Base-by-base conservation (phyloP, 2,329 filamentous ascomycete species). In the Aspergillus pseudoterreus region DNA sequence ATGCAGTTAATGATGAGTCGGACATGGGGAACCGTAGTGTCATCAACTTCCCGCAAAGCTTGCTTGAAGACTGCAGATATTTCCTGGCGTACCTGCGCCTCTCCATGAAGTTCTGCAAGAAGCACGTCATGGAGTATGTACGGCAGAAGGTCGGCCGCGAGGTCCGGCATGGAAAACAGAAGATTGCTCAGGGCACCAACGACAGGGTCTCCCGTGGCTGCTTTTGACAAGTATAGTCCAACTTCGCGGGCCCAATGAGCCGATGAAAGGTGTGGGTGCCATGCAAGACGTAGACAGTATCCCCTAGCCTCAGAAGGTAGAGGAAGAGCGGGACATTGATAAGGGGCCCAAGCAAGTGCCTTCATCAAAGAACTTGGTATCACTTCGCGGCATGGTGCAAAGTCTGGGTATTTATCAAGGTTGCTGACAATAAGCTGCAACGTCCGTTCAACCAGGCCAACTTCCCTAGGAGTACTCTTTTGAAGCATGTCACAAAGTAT, bases 41-140 rank as follows among this genome's bases (percentile, higher is more conserved):
- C 61, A 15, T 56, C 45, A 50, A 53, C 73, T 69, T 55, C 70
- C 2, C 72, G 71, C 33, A 97, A 81, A 78, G 87, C 90, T 9
- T 75, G 71, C 33, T 78, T 82, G 52, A 88, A 78, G 2, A 84
- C 78, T 9, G 76, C 74, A 0, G 92, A 96, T 1, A 96, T 66
- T 6, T 73, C 71, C 6, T 79, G 76, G 50, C 85, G 87, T 30
- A 84, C 73, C 1, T 70, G 73, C 55, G 83, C 80, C 24, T 84
- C 79, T 36, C 78, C 77, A 24, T 86, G 79, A n/a, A 81, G 71
- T 61, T 92, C 86, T 38, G 82, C 80, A 1, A 84, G 75, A 0
- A 99, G 77, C 14, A 91, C 84, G 39, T 96, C 76, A 69, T 99
- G 95, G 3, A 95, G 75, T 48, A 97, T 81, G 58, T 89, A 95